Conservation (phyloP, 139 green algal species). For the Haematococcus lacustris region DNA sequence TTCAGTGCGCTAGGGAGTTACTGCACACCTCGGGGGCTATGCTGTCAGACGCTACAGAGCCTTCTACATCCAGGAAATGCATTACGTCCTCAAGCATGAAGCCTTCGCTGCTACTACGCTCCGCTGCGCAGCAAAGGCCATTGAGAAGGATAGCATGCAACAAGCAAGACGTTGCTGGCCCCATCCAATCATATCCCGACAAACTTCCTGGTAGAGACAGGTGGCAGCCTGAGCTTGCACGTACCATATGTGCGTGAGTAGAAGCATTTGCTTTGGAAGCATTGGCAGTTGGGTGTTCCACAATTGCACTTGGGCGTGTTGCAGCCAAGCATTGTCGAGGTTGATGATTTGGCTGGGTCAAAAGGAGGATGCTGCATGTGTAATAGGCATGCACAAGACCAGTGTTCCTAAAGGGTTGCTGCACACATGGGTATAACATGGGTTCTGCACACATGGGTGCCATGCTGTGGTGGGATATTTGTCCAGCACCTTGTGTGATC, state of each 20-base stretch:
- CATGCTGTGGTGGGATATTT: not conserved
- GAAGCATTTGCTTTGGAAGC: constrained; percentile 54
- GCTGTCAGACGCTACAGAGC: constrained; percentile 1
- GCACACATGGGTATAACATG: not conserved
- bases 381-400: not conserved
- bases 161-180: not conserved
- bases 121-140: constrained; percentile 12
- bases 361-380: constrained; percentile 31
- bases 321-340: constrained; percentile 51
- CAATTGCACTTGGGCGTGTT: constrained; percentile 54
- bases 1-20: too few relatives aligned
- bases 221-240: constrained; percentile 5
- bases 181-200: not conserved
- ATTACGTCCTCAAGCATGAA: constrained; percentile 63
- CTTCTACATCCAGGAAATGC: constrained; percentile 26
- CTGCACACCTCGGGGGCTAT: too few relatives aligned
- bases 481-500: not conserved
- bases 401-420: not conserved
- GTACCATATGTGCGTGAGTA: constrained; percentile 78
- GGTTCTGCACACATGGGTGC: not conserved
- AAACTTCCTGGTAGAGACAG: not conserved
- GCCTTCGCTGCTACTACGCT: constrained; percentile 73
- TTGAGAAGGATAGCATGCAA: not conserved
- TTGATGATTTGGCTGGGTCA: constrained; percentile 51
- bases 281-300: constrained; percentile 59